Evolutionary conservation across 192 early-diverging fungal species (phyloP), one percentile per base, ranked within the genome.

Genomic region (Umbelopsis vinacea): DNA sequence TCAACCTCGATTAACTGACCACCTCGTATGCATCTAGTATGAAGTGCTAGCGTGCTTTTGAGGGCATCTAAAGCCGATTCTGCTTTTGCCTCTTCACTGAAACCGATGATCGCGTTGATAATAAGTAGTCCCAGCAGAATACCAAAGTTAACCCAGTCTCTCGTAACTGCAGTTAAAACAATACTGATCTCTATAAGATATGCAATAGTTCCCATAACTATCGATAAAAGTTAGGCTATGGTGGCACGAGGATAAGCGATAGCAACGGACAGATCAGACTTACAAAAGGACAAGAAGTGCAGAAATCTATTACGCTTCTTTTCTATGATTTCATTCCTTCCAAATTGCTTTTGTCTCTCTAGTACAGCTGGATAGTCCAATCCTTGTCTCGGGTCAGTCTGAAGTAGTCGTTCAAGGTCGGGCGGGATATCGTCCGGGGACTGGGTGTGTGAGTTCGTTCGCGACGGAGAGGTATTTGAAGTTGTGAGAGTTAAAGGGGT

Each of bases 31-130:
- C 79, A 80, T 52, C 87, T 82, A 8, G 85, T 80, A 37, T 86
- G 88, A 47, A 88, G 82, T n/a, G 91, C 91, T 29, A 93, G 84
- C 15, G 87, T 91, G 69, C 87, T 86, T 67, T 91, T 90, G 46
- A 93, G 81, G 7, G 91, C 87, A 43, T 88, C 90, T 24, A 93
- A 82, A 15, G 91, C 90, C 26, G 86, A 88, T 38, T 92, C 91
- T 71, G 91, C 91, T 50, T 85, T 85, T 50, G 89, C 82, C 74
- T 93, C 91, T 73, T 93, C 91, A 33, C 84, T 71, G 75, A 86
- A 93, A 24, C 91, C 92, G 68, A 93, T 92, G 73, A 83, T 52
- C 11, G 92, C 92, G 70, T 93, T 93, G 75, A 84, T 66, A 66
- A 89, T 74, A 14, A 89, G 71, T 22, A 89, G 74, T 2, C 82